A percentile compares a stretch with the other conserved stretches of the same genome.
Evolutionary conservation across 169 alveolate genomes (phyloP).

Genomic region (Theileria equi): DNA sequence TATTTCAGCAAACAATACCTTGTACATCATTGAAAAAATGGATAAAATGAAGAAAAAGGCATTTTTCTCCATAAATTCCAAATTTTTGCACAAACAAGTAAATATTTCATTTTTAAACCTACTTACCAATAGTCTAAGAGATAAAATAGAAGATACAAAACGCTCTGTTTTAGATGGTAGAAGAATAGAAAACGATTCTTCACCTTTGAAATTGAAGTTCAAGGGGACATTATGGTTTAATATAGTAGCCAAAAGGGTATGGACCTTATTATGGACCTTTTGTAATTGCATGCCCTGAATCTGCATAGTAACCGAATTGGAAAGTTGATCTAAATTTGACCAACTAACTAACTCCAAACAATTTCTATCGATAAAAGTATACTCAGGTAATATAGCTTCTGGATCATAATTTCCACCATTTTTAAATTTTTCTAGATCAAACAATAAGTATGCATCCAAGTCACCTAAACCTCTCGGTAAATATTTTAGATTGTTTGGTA

Average conservation of each 20-base stretch:
- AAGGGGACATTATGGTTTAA: constrained; percentile 20
- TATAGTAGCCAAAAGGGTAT: constrained; percentile 12
- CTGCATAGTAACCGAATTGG: constrained; percentile 4
- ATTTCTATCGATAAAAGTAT: constrained; percentile 7
- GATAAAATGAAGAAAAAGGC: constrained; percentile 10
- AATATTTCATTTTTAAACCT: constrained; percentile 11
- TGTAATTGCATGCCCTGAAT: constrained; percentile 25
- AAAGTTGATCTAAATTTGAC: neutral
- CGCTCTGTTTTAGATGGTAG: constrained; percentile 17
- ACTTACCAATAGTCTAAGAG: neutral
- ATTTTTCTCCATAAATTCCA: neutral
- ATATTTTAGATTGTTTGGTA: constrained; percentile 22
- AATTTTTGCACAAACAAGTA: constrained; percentile 7
- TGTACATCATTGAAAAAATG: neutral
- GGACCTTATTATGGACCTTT: constrained; percentile 29
- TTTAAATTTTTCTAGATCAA: constrained; percentile 8
- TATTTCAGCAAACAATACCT: too few relatives aligned
- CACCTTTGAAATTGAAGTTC: neutral
- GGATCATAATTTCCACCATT: neutral
- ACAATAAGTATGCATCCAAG: constrained; percentile 24
- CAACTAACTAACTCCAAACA: neutral
- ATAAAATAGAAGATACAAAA: neutral
- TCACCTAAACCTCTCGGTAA: constrained; percentile 47
- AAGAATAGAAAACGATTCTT: constrained; percentile 3
- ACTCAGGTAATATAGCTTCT: constrained; percentile 23